Conservation (phyloP, 805 yeast genomes). For the Candida argentea region DNA sequence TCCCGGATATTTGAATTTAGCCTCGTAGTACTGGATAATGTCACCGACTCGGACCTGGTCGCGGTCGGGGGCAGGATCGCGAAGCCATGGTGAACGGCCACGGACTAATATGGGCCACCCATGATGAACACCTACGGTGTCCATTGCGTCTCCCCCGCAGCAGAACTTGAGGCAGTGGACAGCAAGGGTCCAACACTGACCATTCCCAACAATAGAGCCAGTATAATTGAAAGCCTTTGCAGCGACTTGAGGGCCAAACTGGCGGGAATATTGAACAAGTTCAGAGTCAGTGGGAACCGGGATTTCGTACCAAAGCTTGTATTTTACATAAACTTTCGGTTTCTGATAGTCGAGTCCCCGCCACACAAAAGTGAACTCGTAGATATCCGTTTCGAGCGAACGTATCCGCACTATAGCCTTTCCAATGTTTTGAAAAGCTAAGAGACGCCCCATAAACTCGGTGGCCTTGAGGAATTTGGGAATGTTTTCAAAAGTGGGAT, state of each 20-base stretch:
- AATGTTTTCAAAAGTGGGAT: too few relatives aligned
- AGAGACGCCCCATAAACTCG: too few relatives aligned
- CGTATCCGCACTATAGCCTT: not conserved
- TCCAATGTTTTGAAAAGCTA: not conserved
- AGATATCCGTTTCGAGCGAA: conserved; percentile 1
- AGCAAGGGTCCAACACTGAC: conserved; percentile 57
- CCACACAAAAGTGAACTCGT: not conserved
- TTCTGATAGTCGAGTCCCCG: conserved; percentile 1
- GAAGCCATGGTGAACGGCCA: too few relatives aligned
- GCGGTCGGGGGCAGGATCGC: conserved; percentile 6
- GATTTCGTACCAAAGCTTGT: conserved; percentile 1
- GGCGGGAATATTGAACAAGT: conserved; percentile 22
- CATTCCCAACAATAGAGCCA: conserved; percentile 41
- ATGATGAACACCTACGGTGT: too few relatives aligned
- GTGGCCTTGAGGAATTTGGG: too few relatives aligned
- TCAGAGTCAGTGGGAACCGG: conserved; percentile 20
- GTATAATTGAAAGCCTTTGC: conserved; percentile 41
- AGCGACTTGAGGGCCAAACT: conserved; percentile 44
- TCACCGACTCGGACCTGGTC: conserved; percentile 47
- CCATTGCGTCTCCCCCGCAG: too few relatives aligned
- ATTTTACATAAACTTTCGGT: not conserved
- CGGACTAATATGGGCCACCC: too few relatives aligned
- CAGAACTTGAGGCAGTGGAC: conserved; percentile 28
- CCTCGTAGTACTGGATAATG: conserved; percentile 37
- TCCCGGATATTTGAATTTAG: conserved; percentile 28